Base-by-base conservation (phyloP, 1,284 basidiomycete genomes). In the Inonotus hispidus region DNA sequence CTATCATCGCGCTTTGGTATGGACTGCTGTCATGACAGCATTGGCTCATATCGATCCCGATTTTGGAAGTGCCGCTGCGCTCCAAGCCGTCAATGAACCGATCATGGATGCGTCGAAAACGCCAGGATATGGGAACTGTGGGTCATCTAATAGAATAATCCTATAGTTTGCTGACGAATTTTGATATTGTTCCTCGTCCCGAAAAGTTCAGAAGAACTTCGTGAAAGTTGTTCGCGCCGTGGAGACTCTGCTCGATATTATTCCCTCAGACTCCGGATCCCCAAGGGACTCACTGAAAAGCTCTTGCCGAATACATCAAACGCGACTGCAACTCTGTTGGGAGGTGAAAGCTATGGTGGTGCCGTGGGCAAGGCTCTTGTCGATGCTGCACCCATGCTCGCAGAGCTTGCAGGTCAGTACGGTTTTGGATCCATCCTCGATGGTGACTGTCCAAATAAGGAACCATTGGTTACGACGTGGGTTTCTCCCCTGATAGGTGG, bases 31-130 rank as follows among this genome's bases (percentile, higher is more conserved):
- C 27, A 90, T 92, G 85, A 86, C 90, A 0, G 71, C 80, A 4
- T 73, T 92, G 16, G 74, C 84, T 1, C 89, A 92, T 66, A 71
- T 88, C 19, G 85, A 92, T 68, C 78, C 87, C 5, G 74, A 76
- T 41, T 92, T 92, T 66, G 73, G 68, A 23, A 82, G 75, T 32
- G 88, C 88, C n/a, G 85, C 85, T 56, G 75, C 84, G 0, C 87
- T 92, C 37, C 79, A 91, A 67, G 88, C 88, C 1, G 77, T 88
- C 46, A 92, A 92, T 65, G 90, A 92, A 63, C 87, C 87, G 0
- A 82, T 87, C 64, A 85, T 82, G 84, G 72, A 90, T 68, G 84
- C 86, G 1, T 70, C 63, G 8, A 70, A 77, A 63, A 90, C 88
- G 0, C 88, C 88, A 0, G 81, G 77, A 19, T 85, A 86, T 56